Percentiles rank a stretch among this genome's conserved stretches.
These are phyloP conservation scores for Macrophomina tecta DNA, from an alignment of 2,329 filamentous ascomycete species.

Conservation along the genomic window DNA sequence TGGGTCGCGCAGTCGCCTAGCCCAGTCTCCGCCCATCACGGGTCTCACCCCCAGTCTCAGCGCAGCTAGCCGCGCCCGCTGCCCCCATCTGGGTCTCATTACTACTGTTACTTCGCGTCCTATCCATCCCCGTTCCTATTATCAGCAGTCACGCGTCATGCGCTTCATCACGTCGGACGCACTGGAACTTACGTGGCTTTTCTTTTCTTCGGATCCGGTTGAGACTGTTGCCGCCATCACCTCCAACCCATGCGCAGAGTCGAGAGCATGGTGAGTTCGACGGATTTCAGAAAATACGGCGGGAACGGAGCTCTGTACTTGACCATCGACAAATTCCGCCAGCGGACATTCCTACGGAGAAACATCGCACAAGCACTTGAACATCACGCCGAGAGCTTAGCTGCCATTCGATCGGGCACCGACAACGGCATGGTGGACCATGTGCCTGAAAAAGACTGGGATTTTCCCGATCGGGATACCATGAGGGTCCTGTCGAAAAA, in stretches of 20 bases:
- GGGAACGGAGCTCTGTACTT: constrained; percentile 39
- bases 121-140: neutral
- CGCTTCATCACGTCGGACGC: constrained; percentile 8
- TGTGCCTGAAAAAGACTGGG: constrained; percentile 33
- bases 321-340: constrained; percentile 34
- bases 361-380: constrained; percentile 36
- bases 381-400: constrained; percentile 32
- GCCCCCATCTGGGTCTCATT: neutral
- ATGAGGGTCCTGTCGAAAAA: constrained; percentile 31
- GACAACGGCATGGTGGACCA: neutral
- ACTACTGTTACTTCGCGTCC: neutral
- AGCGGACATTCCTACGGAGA: constrained; percentile 37
- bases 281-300: constrained; percentile 29
- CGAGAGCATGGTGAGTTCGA: constrained; percentile 37
- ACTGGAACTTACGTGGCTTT: neutral
- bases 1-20: constrained; percentile 4
- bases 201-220: neutral
- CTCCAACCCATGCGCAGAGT: neutral
- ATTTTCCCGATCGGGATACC: constrained; percentile 38
- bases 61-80: neutral
- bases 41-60: neutral
- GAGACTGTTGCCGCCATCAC: neutral
- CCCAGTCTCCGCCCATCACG: neutral
- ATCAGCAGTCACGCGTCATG: constrained; percentile 21
- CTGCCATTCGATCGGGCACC: constrained; percentile 3